A percentile compares a stretch with the other conserved stretches of the same genome.
These are phyloP conservation scores for Halenospora varia DNA, from an alignment of 495 filamentous ascomycete species.

Conservation along the genomic window DNA sequence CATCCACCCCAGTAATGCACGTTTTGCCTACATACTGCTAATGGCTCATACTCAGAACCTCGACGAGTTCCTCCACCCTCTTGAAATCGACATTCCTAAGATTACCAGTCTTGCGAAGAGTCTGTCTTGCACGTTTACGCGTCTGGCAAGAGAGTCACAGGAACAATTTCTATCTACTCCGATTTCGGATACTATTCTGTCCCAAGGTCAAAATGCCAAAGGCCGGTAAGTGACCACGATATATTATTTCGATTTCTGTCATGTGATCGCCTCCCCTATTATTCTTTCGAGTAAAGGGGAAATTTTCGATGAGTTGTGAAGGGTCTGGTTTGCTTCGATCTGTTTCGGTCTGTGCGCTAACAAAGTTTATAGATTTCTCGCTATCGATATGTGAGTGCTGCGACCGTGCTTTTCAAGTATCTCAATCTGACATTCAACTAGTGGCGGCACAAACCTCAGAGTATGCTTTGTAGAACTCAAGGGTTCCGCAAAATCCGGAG, in stretches of 20 bases:
- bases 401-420: neutral
- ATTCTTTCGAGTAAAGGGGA: neutral
- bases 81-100: conserved; percentile 37
- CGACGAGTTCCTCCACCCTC: conserved; percentile 40
- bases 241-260: neutral
- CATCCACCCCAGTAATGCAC: neutral
- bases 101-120: conserved; percentile 58
- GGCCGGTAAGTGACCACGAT: conserved; percentile 43
- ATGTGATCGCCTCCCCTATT: neutral
- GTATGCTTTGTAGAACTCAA: conserved; percentile 67
- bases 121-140: conserved; percentile 55
- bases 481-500: conserved; percentile 30
- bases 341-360: conserved; percentile 8
- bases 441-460: conserved; percentile 73
- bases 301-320: neutral
- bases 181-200: conserved; percentile 51
- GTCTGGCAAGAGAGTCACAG: conserved; percentile 60
- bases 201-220: conserved; percentile 57
- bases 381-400: conserved; percentile 65
- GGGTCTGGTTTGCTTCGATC: neutral
- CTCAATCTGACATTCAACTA: conserved; percentile 20
- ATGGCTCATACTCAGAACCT: no score
- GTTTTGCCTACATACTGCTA: no score
- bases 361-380: conserved; percentile 53
- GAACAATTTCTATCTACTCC: conserved; percentile 78